Evolutionary conservation across 257 asterid genomes (phyloP), one percentile per base, ranked within the genome.

Genomic region (Solanum sitiens): DNA sequence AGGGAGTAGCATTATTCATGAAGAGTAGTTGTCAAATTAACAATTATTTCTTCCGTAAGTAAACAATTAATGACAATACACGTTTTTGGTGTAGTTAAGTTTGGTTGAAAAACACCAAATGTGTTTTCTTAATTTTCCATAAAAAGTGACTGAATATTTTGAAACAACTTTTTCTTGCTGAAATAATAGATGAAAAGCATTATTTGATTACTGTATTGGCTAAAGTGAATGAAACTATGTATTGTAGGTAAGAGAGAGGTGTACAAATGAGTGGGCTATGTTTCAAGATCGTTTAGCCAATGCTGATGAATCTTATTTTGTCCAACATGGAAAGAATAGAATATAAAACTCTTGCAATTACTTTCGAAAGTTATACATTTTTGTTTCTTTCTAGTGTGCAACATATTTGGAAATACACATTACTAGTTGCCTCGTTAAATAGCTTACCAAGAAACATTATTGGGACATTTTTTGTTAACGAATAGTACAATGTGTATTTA

Each of bases 221-320:
- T 47, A 40, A 86, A 61, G 82, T n/a, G 30, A 63, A 83, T 21
- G 20, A n/a, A 35, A 33, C 23, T 88, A 14, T 72, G 65, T 23
- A 39, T 35, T 45, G 50, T 85, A 97, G 99, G 99, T 96, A 71
- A 93, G 99, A 83, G 99, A 95, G 83, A 93, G 99, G 90, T 97
- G 99, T 95, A 95, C 92, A 89, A 87, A 88, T 5, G 99, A 97
- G 91, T 97, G 98, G 99, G 98, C 94, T 5, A 95, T 93, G 87
- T 97, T 97, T 87, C 99, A 95, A 89, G 98, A 95, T 90, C 98
- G 98, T 80, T 95, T 97, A 21, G 92, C 98, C 20, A 93, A 89
- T 73, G 98, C 99, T 11, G 98, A 97, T 93, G 93, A 97, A 91
- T 76, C 90, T 50, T 95, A 95, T 87, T 91, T 93, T 89, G 93